These are phyloP conservation scores for Cryptosporidium felis DNA, from an alignment of 169 alveolate species.

Conservation along the genomic window DNA sequence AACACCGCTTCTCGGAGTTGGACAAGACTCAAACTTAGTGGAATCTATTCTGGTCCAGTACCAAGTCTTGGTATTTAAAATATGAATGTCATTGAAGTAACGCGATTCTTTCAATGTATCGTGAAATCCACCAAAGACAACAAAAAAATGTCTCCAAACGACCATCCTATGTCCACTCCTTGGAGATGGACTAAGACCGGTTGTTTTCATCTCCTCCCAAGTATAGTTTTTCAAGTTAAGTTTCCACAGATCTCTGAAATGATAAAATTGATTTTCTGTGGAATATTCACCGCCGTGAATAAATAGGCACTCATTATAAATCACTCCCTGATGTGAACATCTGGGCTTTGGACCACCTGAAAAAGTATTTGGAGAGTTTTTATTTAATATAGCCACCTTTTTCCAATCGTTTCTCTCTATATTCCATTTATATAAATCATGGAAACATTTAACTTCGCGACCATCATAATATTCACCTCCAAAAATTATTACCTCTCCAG, in stretches of 20 bases:
- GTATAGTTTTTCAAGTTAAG: conserved; percentile 78
- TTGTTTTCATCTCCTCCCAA: conserved; percentile 84
- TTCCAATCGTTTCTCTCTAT: conserved; percentile 85
- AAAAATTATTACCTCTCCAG: conserved; percentile 81
- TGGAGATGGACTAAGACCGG: conserved; percentile 84
- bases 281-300: conserved; percentile 91
- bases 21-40: conserved; percentile 21
- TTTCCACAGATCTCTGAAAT: conserved; percentile 87
- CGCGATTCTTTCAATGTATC: conserved; percentile 84
- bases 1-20: conserved; percentile 69
- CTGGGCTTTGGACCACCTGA: conserved; percentile 85
- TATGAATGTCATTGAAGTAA: conserved; percentile 86
- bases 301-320: conserved; percentile 81
- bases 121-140: conserved; percentile 91
- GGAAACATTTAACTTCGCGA: conserved; percentile 79
- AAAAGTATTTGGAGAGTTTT: neutral
- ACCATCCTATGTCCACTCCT: conserved; percentile 92
- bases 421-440: conserved; percentile 85
- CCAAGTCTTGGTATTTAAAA: conserved; percentile 52
- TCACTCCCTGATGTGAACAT: conserved; percentile 89
- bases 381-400: conserved; percentile 75
- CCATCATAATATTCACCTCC: conserved; percentile 92
- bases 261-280: conserved; percentile 86
- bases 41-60: conserved; percentile 60
- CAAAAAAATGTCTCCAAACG: conserved; percentile 85